A percentile compares a stretch with the other conserved stretches of the same genome.
These are phyloP conservation scores for Nicotiana tomentosiformis DNA, from an alignment of 257 asterid genomes.

Conservation along the genomic window DNA sequence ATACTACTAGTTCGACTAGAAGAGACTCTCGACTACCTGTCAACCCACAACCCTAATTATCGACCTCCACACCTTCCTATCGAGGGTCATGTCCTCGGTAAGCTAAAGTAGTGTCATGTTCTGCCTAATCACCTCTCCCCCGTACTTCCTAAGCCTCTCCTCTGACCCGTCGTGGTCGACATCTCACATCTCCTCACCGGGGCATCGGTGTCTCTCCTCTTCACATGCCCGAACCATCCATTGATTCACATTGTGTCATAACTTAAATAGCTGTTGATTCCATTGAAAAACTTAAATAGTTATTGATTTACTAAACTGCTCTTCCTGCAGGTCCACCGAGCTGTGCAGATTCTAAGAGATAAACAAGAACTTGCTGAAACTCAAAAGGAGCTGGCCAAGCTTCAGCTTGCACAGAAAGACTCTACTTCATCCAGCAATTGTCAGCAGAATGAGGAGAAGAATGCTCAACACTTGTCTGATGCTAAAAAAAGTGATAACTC, in stretches of 20 bases:
- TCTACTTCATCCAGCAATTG: constrained; percentile 40
- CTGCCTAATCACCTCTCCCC: too few relatives aligned
- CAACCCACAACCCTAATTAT: too few relatives aligned
- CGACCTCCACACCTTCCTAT: too few relatives aligned
- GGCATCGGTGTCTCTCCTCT: too few relatives aligned
- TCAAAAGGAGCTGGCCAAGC: constrained; percentile 89
- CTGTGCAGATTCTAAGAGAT: constrained; percentile 86
- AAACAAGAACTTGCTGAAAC: constrained; percentile 95
- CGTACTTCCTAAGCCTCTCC: too few relatives aligned
- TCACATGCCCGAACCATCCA: too few relatives aligned
- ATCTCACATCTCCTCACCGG: too few relatives aligned
- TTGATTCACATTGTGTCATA: not conserved
- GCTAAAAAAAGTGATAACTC: constrained; percentile 42
- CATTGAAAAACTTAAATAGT: not conserved
- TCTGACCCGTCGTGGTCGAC: too few relatives aligned
- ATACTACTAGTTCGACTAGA: too few relatives aligned
- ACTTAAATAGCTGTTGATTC: not conserved
- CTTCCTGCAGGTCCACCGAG: constrained; percentile 71
- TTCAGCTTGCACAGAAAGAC: constrained; percentile 76
- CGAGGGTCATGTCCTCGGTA: too few relatives aligned
- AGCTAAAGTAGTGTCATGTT: too few relatives aligned
- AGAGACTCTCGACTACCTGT: too few relatives aligned
- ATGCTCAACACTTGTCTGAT: constrained; percentile 42
- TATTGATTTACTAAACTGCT: not conserved
- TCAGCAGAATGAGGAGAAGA: constrained; percentile 59